A percentile compares a stretch with the other conserved stretches of the same genome.
Evolutionary conservation across 495 filamentous ascomycete species (phyloP).

Genomic region (Niebla homalea): DNA sequence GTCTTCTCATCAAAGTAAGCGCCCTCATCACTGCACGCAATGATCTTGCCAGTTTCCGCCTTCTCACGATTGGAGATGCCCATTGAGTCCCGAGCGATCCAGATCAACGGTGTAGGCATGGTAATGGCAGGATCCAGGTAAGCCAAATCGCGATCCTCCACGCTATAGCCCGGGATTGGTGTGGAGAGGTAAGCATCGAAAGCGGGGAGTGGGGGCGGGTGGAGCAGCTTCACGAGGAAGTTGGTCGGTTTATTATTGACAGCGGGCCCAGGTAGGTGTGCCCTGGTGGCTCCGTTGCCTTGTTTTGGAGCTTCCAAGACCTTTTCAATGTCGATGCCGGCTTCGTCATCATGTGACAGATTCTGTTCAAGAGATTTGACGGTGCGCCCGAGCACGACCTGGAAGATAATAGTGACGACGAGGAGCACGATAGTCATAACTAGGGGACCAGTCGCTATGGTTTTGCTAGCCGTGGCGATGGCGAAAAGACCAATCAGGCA

Average conservation of each 20-base stretch:
- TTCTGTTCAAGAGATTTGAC: constrained; percentile 67
- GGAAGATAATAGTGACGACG: constrained; percentile 66
- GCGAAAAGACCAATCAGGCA: constrained; percentile 86
- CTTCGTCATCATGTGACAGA: constrained; percentile 38
- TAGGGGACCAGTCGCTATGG: constrained; percentile 43
- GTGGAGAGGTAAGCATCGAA: constrained; percentile 59
- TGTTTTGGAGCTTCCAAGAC: neutral
- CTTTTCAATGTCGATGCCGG: neutral
- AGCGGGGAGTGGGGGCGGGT: constrained; percentile 61
- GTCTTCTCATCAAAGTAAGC: constrained; percentile 61
- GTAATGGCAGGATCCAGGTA: constrained; percentile 63
- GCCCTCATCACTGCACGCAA: constrained; percentile 71
- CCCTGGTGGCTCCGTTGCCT: neutral
- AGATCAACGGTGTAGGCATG: constrained; percentile 52
- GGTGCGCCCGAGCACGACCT: constrained; percentile 62
- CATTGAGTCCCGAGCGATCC: constrained; percentile 65
- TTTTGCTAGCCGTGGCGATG: constrained; percentile 37
- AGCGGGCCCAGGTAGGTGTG: neutral
- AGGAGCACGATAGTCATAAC: constrained; percentile 72
- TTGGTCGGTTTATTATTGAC: constrained; percentile 32
- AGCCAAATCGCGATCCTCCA: constrained; percentile 47
- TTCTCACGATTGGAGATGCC: constrained; percentile 69
- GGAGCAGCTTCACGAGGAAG: constrained; percentile 55
- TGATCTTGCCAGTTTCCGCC: constrained; percentile 50
- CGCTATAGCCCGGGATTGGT: constrained; percentile 51